Evolutionary conservation across 371 early-diverging fungal genomes (phyloP).

Genomic region (Apophysomyces trapeziformis): DNA sequence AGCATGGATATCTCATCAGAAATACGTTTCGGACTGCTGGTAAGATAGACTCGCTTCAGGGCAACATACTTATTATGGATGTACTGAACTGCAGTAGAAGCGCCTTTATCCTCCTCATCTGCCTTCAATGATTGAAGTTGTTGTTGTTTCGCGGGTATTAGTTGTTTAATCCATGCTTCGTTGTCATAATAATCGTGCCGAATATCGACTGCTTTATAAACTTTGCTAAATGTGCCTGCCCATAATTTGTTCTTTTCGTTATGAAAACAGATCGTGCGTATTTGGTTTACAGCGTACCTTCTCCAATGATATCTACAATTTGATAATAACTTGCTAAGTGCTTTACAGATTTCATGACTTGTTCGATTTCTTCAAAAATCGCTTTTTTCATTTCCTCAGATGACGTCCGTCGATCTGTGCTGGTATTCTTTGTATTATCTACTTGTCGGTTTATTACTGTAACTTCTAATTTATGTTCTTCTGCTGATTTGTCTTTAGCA

Average conservation of each 20-base stretch:
- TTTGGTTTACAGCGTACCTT: conserved; percentile 51
- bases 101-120: conserved; percentile 17
- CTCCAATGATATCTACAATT: conserved; percentile 76
- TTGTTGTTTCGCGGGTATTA: conserved; percentile 11
- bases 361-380: not conserved
- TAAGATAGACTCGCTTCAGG: conserved; percentile 90
- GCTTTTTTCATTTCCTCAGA: not conserved
- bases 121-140: not conserved
- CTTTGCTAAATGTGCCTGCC: conserved; percentile 94
- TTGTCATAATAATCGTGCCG: conserved; percentile 74
- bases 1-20: conserved; percentile 88
- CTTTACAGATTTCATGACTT: conserved; percentile 38
- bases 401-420: not conserved
- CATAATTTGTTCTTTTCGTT: not conserved
- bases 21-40: conserved; percentile 87
- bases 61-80: conserved; percentile 65
- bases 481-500: not conserved
- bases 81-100: conserved; percentile 14
- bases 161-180: conserved; percentile 53
- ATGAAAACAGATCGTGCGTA: not conserved
- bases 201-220: conserved; percentile 93
- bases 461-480: not conserved
- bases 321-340: conserved; percentile 62
- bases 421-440: not conserved
- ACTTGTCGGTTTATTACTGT: not conserved